Percentiles rank a stretch among this genome's conserved stretches.
phyloP scores from a whole-genome alignment of 1,139 yeast genomes.

The Yamadazyma diddensiae region DNA sequence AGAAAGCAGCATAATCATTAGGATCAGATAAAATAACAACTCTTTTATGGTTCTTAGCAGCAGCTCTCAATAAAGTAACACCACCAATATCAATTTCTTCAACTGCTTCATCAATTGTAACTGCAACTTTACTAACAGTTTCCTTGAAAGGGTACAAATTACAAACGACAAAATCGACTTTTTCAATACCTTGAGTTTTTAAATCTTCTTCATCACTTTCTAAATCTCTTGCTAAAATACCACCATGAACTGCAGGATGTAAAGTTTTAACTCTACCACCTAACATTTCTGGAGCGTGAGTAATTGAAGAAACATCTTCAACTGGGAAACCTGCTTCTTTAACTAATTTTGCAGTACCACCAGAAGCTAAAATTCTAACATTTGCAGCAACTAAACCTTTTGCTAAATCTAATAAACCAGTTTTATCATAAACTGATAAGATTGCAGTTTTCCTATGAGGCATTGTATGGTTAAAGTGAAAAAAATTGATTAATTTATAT shows the following conservation, averaged over 20 bases:
- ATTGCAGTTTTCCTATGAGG: conserved; percentile 77
- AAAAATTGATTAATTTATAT: background rate
- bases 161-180: conserved; percentile 95
- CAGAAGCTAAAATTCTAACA: conserved; percentile 91
- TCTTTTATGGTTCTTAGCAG: conserved; percentile 96
- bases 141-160: conserved; percentile 97
- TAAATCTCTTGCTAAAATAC: conserved; percentile 91
- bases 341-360: conserved; percentile 92
- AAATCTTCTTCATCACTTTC: conserved; percentile 89
- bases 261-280: conserved; percentile 98
- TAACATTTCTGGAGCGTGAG: conserved; percentile 98
- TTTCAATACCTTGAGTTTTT: conserved; percentile 82
- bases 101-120: conserved; percentile 94
- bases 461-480: conserved; percentile 11
- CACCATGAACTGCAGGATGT: conserved; percentile 99
- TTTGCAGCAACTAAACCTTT: conserved; percentile 87
- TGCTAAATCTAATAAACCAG: conserved; percentile 92
- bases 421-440: conserved; percentile 94
- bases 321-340: conserved; percentile 98
- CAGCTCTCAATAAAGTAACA: conserved; percentile 94
- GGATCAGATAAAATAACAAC: conserved; percentile 96
- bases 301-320: conserved; percentile 89
- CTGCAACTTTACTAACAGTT: conserved; percentile 92
- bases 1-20: conserved; percentile 80
- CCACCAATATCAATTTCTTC: conserved; percentile 99